phyloP scores from a whole-genome alignment of 139 green algal species.

The Mychonastes homosphaera region DNA sequence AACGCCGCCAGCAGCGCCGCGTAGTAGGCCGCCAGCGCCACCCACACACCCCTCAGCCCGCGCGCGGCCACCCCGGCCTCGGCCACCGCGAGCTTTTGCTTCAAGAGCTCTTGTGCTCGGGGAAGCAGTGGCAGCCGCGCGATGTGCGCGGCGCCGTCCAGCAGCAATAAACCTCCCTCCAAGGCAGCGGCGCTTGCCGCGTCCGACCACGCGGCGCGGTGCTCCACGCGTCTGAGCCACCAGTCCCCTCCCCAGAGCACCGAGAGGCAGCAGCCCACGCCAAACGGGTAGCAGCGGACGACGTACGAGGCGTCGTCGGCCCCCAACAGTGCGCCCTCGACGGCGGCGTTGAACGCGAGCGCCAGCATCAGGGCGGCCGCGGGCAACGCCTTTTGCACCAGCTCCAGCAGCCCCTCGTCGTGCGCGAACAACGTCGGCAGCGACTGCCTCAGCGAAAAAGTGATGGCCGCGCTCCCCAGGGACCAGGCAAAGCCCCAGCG shows the following conservation, averaged over 20 bases:
- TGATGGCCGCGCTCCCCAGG: background rate
- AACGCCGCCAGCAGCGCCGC: conserved; percentile 13
- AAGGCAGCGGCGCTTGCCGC: too few species aligned
- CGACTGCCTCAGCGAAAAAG: background rate
- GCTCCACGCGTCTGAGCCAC: too few species aligned
- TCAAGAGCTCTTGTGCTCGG: too few species aligned
- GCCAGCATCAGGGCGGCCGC: conserved; percentile 17
- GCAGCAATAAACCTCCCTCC: too few species aligned
- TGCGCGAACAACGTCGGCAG: conserved; percentile 14
- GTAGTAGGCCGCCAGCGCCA: conserved; percentile 19
- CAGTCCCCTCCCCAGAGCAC: too few species aligned
- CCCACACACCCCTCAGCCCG: conserved; percentile 20
- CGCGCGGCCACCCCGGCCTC: background rate
- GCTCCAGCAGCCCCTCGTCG: conserved; percentile 7
- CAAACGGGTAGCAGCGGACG: conserved; percentile 18
- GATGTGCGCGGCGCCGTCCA: too few species aligned
- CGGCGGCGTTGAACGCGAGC: conserved; percentile 24
- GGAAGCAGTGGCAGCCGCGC: too few species aligned
- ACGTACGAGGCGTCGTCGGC: conserved; percentile 25
- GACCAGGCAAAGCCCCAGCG: background rate
- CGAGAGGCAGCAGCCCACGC: background rate
- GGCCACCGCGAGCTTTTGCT: conserved; percentile 3
- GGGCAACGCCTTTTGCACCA: conserved; percentile 8
- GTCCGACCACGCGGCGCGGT: too few species aligned
- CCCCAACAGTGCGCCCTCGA: conserved; percentile 24